Conservation (phyloP, 192 early-diverging fungal species). For the Hyaloraphidium curvatum region DNA sequence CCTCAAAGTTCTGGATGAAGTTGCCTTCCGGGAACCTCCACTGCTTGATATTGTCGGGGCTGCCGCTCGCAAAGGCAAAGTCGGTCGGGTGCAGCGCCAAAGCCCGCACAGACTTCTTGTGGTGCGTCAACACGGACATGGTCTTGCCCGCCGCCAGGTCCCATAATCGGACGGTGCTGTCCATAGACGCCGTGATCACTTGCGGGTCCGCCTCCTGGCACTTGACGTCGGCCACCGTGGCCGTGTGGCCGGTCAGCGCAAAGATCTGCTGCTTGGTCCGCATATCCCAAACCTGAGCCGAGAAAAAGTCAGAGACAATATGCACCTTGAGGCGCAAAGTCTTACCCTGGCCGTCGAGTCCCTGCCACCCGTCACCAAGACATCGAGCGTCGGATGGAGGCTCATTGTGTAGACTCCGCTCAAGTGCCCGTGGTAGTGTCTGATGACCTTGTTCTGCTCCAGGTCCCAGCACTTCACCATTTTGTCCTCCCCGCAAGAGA, state of each 20-base stretch:
- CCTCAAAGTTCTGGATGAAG: conserved; percentile 88
- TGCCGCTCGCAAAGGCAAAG: conserved; percentile 76
- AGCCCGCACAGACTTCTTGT: conserved; percentile 91
- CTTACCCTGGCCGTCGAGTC: conserved; percentile 80
- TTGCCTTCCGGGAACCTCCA: conserved; percentile 85
- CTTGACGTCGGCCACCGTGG: conserved; percentile 69
- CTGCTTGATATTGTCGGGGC: conserved; percentile 85
- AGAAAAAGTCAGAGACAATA: not conserved
- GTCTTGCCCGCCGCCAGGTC: conserved; percentile 93
- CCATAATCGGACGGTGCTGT: conserved; percentile 86
- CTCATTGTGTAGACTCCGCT: conserved; percentile 79
- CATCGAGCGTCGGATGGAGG: conserved; percentile 85
- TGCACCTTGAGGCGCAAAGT: not conserved
- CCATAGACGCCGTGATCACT: conserved; percentile 83
- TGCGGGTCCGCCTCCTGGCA: conserved; percentile 94
- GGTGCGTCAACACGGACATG: conserved; percentile 83
- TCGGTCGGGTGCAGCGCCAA: conserved; percentile 82
- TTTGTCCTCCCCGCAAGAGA: conserved; percentile 96
- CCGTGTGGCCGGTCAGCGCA: conserved; percentile 68
- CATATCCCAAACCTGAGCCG: conserved; percentile 82
- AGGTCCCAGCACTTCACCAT: conserved; percentile 99
- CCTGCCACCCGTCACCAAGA: conserved; percentile 83
- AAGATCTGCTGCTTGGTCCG: conserved; percentile 84
- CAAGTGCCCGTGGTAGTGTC: conserved; percentile 96
- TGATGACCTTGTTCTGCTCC: conserved; percentile 96